Conservation (phyloP, 768 basidiomycete genomes). For the Chalciporus piperatus region DNA sequence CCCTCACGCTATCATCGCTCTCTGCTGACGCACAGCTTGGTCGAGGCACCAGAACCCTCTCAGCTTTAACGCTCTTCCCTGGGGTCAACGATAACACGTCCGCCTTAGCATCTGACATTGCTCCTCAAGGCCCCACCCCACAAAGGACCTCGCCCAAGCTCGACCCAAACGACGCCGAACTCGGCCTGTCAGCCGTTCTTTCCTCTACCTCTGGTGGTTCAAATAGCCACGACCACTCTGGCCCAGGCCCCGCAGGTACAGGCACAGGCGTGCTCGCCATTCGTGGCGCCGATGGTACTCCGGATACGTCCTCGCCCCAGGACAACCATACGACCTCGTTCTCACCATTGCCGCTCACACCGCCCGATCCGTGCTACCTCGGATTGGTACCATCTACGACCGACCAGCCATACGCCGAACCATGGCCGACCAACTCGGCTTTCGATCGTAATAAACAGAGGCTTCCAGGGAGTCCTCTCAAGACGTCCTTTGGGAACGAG, state of each 20-base stretch:
- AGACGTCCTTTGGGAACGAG: conserved; percentile 7
- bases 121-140: neutral
- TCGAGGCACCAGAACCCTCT: conserved; percentile 6
- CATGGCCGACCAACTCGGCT: conserved; percentile 14
- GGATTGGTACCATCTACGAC: conserved; percentile 10
- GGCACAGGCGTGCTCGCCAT: neutral
- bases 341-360: conserved; percentile 21
- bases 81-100: neutral
- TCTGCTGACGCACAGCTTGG: neutral
- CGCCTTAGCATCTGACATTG: neutral
- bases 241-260: neutral
- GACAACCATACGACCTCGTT: neutral
- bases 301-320: conserved; percentile 10
- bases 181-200: conserved; percentile 10
- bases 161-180: conserved; percentile 13
- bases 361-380: conserved; percentile 24
- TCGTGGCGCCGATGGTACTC: conserved; percentile 2
- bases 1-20: conserved; percentile 1
- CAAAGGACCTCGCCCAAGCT: conserved; percentile 21
- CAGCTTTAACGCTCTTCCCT: conserved; percentile 13
- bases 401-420: conserved; percentile 23
- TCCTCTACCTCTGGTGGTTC: neutral
- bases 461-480: conserved; percentile 22
- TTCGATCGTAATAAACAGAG: conserved; percentile 11
- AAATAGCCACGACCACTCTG: neutral